phyloP scores from a whole-genome alignment of 176 grass and related monocot species.

The Oryza glaberrima region DNA sequence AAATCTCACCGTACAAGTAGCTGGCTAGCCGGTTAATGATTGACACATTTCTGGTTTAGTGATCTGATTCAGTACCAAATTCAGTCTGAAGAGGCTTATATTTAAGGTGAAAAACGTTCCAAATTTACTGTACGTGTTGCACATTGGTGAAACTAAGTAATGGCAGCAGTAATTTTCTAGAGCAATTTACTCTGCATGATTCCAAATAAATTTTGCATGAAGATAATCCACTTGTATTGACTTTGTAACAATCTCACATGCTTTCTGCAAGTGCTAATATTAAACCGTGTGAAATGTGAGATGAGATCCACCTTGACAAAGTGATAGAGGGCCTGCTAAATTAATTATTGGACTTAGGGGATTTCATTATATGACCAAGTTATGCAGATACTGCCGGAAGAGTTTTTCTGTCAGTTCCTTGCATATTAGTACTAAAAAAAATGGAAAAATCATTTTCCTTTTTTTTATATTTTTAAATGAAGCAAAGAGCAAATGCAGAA shows the following conservation, averaged over 20 bases:
- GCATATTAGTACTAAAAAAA: neutral
- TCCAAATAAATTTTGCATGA: neutral
- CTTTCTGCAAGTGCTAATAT: neutral
- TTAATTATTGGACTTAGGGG: neutral
- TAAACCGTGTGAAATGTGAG: neutral
- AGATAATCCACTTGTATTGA: neutral
- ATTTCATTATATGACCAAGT: conserved; percentile 9
- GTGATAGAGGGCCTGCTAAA: neutral
- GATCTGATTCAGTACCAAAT: neutral
- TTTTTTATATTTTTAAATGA: neutral
- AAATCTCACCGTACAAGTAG: neutral
- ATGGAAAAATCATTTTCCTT: neutral
- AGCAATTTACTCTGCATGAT: neutral
- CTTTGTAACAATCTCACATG: neutral
- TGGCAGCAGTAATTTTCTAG: neutral
- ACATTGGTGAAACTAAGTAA: no score
- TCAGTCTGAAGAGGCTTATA: neutral
- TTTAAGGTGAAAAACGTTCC: no score
- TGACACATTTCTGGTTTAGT: neutral
- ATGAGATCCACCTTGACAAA: conserved; percentile 3
- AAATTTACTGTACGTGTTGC: neutral
- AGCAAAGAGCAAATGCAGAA: conserved; percentile 1
- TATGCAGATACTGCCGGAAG: conserved; percentile 1
- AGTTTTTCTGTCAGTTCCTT: neutral
- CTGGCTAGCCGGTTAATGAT: neutral